Percentiles rank a stretch among this genome's conserved stretches.
Conservation (phyloP, 2,329 filamentous ascomycete species). For the Calonectria pauciramosa region DNA sequence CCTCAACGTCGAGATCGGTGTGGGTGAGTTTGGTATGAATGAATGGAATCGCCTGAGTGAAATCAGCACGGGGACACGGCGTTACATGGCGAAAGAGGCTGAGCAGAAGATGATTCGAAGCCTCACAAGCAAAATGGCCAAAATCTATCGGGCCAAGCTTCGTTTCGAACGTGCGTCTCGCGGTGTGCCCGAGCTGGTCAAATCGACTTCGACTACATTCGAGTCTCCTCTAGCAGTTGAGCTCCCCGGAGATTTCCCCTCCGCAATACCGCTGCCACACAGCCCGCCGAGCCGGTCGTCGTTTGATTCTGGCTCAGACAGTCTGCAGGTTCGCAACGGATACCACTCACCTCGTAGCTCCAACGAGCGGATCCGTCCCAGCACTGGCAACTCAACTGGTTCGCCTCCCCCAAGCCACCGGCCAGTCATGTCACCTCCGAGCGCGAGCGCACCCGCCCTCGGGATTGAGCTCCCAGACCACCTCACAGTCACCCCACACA, state of each 20-base stretch:
- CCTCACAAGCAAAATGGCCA: slow-evolving; percentile 84
- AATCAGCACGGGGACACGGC: slow-evolving; percentile 91
- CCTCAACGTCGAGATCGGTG: slow-evolving; percentile 95
- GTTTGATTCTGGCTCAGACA: slow-evolving; percentile 70
- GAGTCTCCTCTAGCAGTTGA: slow-evolving; percentile 67
- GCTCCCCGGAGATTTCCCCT: slow-evolving; percentile 69
- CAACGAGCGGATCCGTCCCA: slow-evolving; percentile 58
- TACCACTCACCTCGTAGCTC: slow-evolving; percentile 65
- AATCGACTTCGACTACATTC: slow-evolving; percentile 57
- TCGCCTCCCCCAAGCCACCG: slow-evolving; percentile 46
- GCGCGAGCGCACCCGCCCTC: slow-evolving; percentile 47
- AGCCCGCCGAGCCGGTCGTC: slow-evolving; percentile 63
- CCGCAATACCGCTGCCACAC: slow-evolving; percentile 52
- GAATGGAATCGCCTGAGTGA: slow-evolving; percentile 96
- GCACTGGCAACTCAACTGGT: slow-evolving; percentile 47
- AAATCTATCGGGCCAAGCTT: slow-evolving; percentile 82
- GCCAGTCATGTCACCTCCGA: slow-evolving; percentile 47
- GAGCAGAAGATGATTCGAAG: slow-evolving; percentile 84
- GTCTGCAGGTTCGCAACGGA: slow-evolving; percentile 56
- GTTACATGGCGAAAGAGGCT: slow-evolving; percentile 81
- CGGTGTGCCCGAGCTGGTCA: slow-evolving; percentile 59
- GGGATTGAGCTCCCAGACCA: slow-evolving; percentile 63
- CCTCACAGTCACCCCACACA: slow-evolving; percentile 69
- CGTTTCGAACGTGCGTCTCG: slow-evolving; percentile 69
- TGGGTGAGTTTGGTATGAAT: slow-evolving; percentile 98